Conservation (phyloP, 108 stramenopile species). For the Seminavis robusta region DNA sequence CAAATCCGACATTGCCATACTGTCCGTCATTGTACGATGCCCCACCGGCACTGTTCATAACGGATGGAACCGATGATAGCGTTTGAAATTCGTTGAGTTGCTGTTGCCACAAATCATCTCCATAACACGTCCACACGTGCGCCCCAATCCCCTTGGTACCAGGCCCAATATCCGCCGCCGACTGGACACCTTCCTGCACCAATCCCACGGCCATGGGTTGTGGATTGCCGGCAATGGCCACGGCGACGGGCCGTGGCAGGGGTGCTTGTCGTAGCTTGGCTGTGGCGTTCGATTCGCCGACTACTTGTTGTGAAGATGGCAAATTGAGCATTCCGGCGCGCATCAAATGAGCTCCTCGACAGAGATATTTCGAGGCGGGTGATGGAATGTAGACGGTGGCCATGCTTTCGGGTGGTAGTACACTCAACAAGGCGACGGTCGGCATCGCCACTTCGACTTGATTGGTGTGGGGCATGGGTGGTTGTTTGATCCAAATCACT, state of each 20-base stretch:
- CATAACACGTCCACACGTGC: constrained; percentile 61
- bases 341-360: constrained; percentile 86
- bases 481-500: constrained; percentile 26
- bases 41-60: constrained; percentile 41
- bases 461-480: constrained; percentile 16
- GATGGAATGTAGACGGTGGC: constrained; percentile 31
- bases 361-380: constrained; percentile 67
- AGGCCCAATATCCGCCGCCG: constrained; percentile 24
- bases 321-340: constrained; percentile 50
- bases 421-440: constrained; percentile 24
- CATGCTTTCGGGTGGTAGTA: constrained; percentile 8
- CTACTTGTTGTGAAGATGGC: constrained; percentile 1
- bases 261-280: neutral
- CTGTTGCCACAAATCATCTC: constrained; percentile 77
- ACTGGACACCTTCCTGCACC: constrained; percentile 14
- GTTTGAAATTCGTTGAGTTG: constrained; percentile 4
- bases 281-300: neutral
- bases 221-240: constrained; percentile 61
- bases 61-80: neutral
- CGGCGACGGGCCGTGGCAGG: constrained; percentile 27
- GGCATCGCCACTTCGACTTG: constrained; percentile 13
- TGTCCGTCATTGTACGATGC: constrained; percentile 59
- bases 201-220: constrained; percentile 72
- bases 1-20: constrained; percentile 79
- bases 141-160: constrained; percentile 71